phyloP scores from a whole-genome alignment of 352 stramenopile genomes.

The Nothophytophthora sp. region DNA sequence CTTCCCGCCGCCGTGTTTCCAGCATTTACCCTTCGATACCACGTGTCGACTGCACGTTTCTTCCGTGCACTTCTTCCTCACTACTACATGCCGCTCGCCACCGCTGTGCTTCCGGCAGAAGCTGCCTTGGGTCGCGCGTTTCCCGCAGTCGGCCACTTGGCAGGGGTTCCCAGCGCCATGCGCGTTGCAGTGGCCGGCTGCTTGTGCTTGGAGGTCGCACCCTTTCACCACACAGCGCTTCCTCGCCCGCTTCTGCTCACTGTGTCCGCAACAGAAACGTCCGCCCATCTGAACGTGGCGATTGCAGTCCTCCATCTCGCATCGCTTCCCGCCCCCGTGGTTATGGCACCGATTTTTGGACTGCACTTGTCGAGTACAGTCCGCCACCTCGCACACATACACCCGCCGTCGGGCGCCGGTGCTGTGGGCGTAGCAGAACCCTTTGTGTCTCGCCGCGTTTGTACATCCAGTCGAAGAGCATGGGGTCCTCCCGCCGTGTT shows the following conservation, averaged over 20 bases:
- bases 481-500: too few relatives aligned
- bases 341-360: slow-evolving; percentile 42
- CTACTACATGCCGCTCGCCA: slow-evolving; percentile 56
- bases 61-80: slow-evolving; percentile 42
- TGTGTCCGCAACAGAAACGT: not conserved
- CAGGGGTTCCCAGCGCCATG: slow-evolving; percentile 36
- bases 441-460: too few relatives aligned
- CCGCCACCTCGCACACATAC: slow-evolving; percentile 58
- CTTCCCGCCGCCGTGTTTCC: slow-evolving; percentile 14
- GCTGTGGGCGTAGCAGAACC: too few relatives aligned
- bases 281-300: slow-evolving; percentile 52
- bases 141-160: slow-evolving; percentile 31
- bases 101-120: slow-evolving; percentile 26
- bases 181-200: slow-evolving; percentile 26
- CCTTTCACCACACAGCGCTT: slow-evolving; percentile 29
- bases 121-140: slow-evolving; percentile 20
- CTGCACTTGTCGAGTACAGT: slow-evolving; percentile 71
- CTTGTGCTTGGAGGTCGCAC: slow-evolving; percentile 35
- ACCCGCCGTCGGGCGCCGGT: too few relatives aligned
- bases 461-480: too few relatives aligned
- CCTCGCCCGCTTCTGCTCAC: not conserved
- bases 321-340: slow-evolving; percentile 71
- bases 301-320: slow-evolving; percentile 51
- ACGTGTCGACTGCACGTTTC: slow-evolving; percentile 50
- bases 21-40: slow-evolving; percentile 16